These are phyloP conservation scores for Geotrichum restrictum DNA, from an alignment of 1,139 yeast genomes.

Conservation along the genomic window DNA sequence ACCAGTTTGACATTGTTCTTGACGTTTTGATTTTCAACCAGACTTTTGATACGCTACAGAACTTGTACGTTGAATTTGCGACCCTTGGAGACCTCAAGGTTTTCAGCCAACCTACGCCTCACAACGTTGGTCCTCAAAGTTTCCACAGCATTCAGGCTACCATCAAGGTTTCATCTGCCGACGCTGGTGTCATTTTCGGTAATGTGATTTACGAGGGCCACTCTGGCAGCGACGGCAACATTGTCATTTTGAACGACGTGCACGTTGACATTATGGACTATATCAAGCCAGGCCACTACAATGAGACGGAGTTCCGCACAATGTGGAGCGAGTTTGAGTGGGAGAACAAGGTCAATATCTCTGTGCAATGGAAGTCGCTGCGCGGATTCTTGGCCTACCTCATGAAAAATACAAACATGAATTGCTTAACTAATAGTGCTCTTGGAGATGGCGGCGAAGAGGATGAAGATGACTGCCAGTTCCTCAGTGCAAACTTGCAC, in stretches of 20 bases:
- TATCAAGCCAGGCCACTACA: slow-evolving; percentile 87
- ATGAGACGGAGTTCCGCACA: slow-evolving; percentile 85
- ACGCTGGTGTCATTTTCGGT: slow-evolving; percentile 96
- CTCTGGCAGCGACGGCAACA: slow-evolving; percentile 83
- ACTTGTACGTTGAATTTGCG: slow-evolving; percentile 91
- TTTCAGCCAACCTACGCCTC: slow-evolving; percentile 87
- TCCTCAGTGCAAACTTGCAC: slow-evolving; percentile 89
- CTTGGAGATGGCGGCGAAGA: slow-evolving; percentile 37
- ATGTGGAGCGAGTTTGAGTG: slow-evolving; percentile 99
- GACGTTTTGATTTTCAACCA: slow-evolving; percentile 94
- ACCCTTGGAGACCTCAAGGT: slow-evolving; percentile 94
- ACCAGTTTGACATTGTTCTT: slow-evolving; percentile 91
- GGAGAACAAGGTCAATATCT: slow-evolving; percentile 96
- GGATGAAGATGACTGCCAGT: slow-evolving; percentile 64
- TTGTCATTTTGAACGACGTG: slow-evolving; percentile 89
- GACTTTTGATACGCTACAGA: slow-evolving; percentile 84
- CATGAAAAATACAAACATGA: slow-evolving; percentile 86
- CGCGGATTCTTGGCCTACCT: slow-evolving; percentile 76
- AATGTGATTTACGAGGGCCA: slow-evolving; percentile 95
- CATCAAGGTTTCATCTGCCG: slow-evolving; percentile 92
- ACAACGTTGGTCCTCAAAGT: slow-evolving; percentile 93
- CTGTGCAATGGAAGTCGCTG: slow-evolving; percentile 63
- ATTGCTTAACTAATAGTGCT: slow-evolving; percentile 88
- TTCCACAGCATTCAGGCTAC: slow-evolving; percentile 88
- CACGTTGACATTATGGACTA: slow-evolving; percentile 97